Conservation (phyloP, 768 basidiomycete genomes). For the Clitopilus passeckerianus region DNA sequence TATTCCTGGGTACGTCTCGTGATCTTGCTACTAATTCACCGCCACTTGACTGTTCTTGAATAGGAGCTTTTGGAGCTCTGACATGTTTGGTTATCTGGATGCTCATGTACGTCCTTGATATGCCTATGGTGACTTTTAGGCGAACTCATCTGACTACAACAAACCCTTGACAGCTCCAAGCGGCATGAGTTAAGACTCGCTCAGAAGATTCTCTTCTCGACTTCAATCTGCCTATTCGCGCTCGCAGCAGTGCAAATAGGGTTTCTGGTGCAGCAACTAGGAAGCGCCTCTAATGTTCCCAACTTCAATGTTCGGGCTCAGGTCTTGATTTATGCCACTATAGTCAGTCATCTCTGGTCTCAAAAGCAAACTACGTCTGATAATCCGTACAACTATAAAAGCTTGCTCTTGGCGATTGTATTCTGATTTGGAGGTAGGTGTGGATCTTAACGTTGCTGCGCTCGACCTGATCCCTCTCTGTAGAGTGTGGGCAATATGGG, state of each 20-base stretch:
- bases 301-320: neutral
- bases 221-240: neutral
- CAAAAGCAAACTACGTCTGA: neutral
- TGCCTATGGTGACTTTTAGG: neutral
- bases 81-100: neutral
- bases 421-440: neutral
- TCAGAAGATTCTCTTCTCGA: neutral
- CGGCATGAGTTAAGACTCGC: neutral
- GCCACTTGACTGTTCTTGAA: neutral
- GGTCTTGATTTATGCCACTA: neutral
- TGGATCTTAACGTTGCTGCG: neutral
- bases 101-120: neutral
- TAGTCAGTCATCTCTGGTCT: neutral
- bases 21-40: neutral
- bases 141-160: neutral
- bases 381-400: neutral
- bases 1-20: neutral
- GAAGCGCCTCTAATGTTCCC: neutral
- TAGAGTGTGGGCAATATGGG: neutral
- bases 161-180: neutral
- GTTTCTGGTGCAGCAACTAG: neutral
- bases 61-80: neutral
- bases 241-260: neutral
- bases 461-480: neutral
- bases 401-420: neutral